Evolutionary conservation across 208 protist species (phyloP), one percentile per base, ranked within the genome.

Genomic region (Trypanosoma vivax): DNA sequence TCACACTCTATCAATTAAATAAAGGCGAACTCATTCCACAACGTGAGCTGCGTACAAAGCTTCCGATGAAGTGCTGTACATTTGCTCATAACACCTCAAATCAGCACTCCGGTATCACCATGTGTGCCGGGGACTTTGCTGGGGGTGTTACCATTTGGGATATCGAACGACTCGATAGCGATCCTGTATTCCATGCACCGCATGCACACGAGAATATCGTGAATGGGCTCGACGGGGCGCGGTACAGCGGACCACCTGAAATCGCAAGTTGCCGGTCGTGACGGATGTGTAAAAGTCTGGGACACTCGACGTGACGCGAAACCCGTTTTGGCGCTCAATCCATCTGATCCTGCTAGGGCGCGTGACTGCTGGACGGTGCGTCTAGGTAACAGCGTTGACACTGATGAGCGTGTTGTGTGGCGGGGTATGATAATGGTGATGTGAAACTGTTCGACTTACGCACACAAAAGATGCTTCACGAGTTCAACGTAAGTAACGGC

Each of bases 381-480:
- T 5, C 81, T 98, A 57, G 95, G 95, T n/a, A 96, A 96, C 69
- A 89, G 89, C 45, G 76, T 71, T 53, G 76, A 85, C 68, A 50
- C 76, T 10, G 79, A 91, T 28, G 92, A 98, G 67, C 88, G 95
- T 28, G 76, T 89, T 14, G 76, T 96, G 88, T 72, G n/a, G 80
- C 83, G 9, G 95, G 92, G 2, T 98, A 97, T 66, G 92, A 97
- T 59, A 98, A 97, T 69, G 95, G 95, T 21, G 95, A 98, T 61
- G 69, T 98, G 33, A 98, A 98, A 59, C 54, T 98, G 7, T 97
- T 96, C 45, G 95, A 98, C 54, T 59, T 98, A 21, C 80, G 89
- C 54, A 95, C 62, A 14, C 89, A 88, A 51, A 82, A 74, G 52
- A 80, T 96, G 71, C 50, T 83, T 18, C 90, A 90, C 57, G 90